Base-by-base conservation (phyloP, 2,329 filamentous ascomycete genomes). In the Truncatella angustata region DNA sequence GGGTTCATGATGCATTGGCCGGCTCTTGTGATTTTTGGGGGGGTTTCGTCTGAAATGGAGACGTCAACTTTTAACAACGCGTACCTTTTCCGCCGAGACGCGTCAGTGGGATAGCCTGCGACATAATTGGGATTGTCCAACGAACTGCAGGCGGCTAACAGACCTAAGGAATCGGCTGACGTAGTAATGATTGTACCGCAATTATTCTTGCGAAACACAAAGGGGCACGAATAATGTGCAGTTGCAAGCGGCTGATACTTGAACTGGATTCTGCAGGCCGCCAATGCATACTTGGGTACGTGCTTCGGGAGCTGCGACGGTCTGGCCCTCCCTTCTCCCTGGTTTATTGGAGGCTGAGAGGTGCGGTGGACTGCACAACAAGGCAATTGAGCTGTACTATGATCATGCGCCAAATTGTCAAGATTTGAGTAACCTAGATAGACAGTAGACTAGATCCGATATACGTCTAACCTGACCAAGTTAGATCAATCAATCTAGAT, bases 81-180 rank as follows among this genome's bases (percentile, higher is more conserved):
- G 54, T 70, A 77, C 75, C 74, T 60, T 71, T 70, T 55, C 70
- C 73, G 67, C 75, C 74, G 43, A 77, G 64, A 46, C 69, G 67
- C 43, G 70, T 65, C 73, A 76, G 69, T 48, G 71, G 72, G 54
- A 76, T 73, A 36, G 72, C 59, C 34, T 55, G 53, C 26, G 58
- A 61, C 69, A 71, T n/a, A n/a, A n/a, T 71, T 51, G 42, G 58
- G 51, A 43, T 43, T 7, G 28, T 43, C 40, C 18, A 30, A 23
- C 24, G 16, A 21, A 21, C 36, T 39, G 39, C 39, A 12, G 39
- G 23, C 18, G 35, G 44, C 37, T 40, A 23, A 23, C 45, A 11
- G 36, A 14, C 45, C 23, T 54, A 16, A 39, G 40, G 23, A 43
- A 14, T 26, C 24, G 9, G 21, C 39, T 43, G 40, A 43, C 40